Conservation (phyloP, 495 filamentous ascomycete genomes). For the Copromyces sp. region DNA sequence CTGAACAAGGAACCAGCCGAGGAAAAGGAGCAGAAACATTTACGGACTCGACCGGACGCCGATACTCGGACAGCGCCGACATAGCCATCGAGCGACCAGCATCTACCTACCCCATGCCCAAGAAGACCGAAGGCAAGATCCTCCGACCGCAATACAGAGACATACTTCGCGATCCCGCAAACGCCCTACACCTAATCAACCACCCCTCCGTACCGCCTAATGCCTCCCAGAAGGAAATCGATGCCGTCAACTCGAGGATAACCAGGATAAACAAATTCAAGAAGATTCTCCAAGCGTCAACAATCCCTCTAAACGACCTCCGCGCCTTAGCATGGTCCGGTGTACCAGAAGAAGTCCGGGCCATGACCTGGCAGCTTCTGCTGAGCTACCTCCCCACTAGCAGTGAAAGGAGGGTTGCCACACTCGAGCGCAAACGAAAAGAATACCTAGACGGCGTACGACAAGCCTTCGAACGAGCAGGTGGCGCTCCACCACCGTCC, state of each 20-base stretch:
- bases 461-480: conserved; percentile 80
- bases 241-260: conserved; percentile 78
- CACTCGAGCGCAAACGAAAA: conserved; percentile 88
- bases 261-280: conserved; percentile 99
- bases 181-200: conserved; percentile 87
- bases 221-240: conserved; percentile 73
- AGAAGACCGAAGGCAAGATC: conserved; percentile 86
- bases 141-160: conserved; percentile 96
- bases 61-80: conserved; percentile 69
- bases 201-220: conserved; percentile 66
- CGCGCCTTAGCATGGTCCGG: conserved; percentile 85
- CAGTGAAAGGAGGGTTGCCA: conserved; percentile 80
- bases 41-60: conserved; percentile 21
- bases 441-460: conserved; percentile 94
- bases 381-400: conserved; percentile 93
- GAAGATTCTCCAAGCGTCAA: conserved; percentile 79
- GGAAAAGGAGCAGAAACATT: conserved; percentile 1
- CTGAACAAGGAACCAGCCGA: conserved; percentile 9
- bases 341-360: conserved; percentile 85
- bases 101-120: conserved; percentile 78
- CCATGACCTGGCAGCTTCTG: conserved; percentile 96
- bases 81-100: conserved; percentile 84
- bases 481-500: conserved; percentile 13
- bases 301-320: conserved; percentile 75
- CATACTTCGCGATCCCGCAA: conserved; percentile 87